Evolutionary conservation across 352 stramenopile genomes (phyloP), one percentile per base, ranked within the genome.

Genomic region (Peronosclerospora sorghi): DNA sequence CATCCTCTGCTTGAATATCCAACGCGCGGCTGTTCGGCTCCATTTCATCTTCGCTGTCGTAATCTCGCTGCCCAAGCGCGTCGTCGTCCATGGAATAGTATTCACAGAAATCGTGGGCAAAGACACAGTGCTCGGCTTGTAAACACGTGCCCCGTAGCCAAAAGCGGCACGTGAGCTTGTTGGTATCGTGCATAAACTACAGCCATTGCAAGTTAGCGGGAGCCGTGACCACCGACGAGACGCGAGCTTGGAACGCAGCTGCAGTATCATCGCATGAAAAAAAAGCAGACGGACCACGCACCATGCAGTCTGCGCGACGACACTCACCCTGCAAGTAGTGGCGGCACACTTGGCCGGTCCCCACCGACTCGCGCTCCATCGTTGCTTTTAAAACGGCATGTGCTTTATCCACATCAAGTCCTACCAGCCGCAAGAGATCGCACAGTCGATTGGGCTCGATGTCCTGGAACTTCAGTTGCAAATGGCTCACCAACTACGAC

Each of bases 111-210:
- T 80, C 71, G 60, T 92, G 79, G 9, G 77, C 68, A 50, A 92
- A 92, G 2, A 86, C 74, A 45, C 79, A 92, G 30, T 83, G 62
- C 34, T 88, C 69, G 5, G 54, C 68, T 56, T 92, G 76, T 41
- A 88, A 57, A 41, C 79, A 92, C 40, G 73, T 65, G 20, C 79
- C 79, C 9, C 79, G 76, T 23, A 92, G 58, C 79, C 79, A 92
- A 32, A 88, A 92, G 37, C 79, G 79, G 46, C 79, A 92, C 35
- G 79, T 87, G 43, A 92, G 83, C 28, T 56, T 62, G 57, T 89
- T 54, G 39, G 79, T 92, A 48, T 89, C 75, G 48, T 92, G 79
- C 27, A 92, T 50, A 61, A 92, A 92, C 79, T 91, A 51, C 8
- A 48, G 38, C 36, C 47, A 62, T 35, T 60, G 41, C 21, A 55